phyloP scores from a whole-genome alignment of 495 filamentous ascomycete species.

The Podospora comata region DNA sequence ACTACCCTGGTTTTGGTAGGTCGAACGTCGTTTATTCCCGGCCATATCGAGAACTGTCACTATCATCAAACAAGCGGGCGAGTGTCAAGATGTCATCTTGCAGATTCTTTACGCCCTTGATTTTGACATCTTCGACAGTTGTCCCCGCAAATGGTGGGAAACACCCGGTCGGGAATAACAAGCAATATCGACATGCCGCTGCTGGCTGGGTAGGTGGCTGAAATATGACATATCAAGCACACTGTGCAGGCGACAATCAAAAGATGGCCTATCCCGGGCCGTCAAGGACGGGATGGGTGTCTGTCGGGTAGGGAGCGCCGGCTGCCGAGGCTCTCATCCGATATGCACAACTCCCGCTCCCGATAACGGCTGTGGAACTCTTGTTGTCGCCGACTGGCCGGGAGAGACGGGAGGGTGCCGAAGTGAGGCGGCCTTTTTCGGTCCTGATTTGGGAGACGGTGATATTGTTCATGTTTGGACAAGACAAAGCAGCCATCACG shows the following conservation, averaged over 20 bases:
- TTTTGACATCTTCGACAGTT: background rate
- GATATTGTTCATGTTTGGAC: background rate
- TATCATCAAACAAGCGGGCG: background rate
- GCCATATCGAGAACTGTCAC: background rate
- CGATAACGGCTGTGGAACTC: background rate
- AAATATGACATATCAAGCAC: background rate
- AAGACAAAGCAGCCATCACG: background rate
- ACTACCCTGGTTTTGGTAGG: background rate
- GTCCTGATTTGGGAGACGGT: no score
- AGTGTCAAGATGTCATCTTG: background rate
- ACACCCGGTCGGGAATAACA: background rate
- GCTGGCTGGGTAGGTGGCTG: background rate
- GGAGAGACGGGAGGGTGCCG: background rate
- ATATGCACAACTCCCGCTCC: background rate
- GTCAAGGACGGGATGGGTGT: background rate
- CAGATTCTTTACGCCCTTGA: background rate
- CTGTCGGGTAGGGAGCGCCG: background rate
- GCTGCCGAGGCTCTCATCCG: background rate
- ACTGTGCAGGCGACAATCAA: background rate
- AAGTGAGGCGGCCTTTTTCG: background rate
- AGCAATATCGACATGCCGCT: background rate
- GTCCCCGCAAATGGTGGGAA: background rate
- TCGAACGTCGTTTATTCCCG: background rate
- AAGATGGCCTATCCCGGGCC: background rate
- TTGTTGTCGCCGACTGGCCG: background rate